A percentile compares a stretch with the other conserved stretches of the same genome.
These are phyloP conservation scores for Colletotrichum liaoningense DNA, from an alignment of 2,329 filamentous ascomycete species.

Conservation along the genomic window DNA sequence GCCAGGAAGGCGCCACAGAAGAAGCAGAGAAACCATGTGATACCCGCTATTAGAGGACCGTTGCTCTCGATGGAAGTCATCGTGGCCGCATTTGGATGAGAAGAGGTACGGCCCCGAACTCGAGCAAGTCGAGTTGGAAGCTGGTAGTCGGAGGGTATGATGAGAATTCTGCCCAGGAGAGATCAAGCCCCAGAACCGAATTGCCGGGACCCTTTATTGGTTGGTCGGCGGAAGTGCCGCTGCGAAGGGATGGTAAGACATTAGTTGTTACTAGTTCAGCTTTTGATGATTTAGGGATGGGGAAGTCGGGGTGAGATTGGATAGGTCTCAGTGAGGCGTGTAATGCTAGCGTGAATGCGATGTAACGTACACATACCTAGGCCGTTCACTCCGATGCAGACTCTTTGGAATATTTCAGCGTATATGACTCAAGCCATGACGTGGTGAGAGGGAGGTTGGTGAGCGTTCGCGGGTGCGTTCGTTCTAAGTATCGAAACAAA, in stretches of 20 bases:
- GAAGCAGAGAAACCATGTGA: slow-evolving; percentile 44
- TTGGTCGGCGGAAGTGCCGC: neutral
- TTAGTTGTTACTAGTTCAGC: neutral
- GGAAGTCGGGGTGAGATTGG: neutral
- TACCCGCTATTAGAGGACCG: slow-evolving; percentile 32
- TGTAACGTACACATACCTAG: neutral
- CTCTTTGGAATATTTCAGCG: neutral
- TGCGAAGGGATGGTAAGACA: neutral
- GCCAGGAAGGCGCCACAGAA: slow-evolving; percentile 38
- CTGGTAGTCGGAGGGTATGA: neutral
- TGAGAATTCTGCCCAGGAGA: neutral
- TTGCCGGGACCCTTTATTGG: neutral
- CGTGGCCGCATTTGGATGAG: neutral
- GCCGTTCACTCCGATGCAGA: neutral
- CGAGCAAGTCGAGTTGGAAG: slow-evolving; percentile 1
- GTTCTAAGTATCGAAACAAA: neutral
- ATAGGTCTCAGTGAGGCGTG: neutral
- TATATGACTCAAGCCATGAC: neutral
- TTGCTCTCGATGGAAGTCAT: slow-evolving; percentile 15
- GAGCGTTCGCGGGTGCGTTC: neutral
- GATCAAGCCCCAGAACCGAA: neutral
- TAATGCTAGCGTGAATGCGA: neutral
- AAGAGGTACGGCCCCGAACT: neutral
- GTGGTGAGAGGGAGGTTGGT: neutral
- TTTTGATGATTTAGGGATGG: neutral